Evolutionary conservation across 805 yeast genomes (phyloP), one percentile per base, ranked within the genome.

Genomic region (Candida succiphila): DNA sequence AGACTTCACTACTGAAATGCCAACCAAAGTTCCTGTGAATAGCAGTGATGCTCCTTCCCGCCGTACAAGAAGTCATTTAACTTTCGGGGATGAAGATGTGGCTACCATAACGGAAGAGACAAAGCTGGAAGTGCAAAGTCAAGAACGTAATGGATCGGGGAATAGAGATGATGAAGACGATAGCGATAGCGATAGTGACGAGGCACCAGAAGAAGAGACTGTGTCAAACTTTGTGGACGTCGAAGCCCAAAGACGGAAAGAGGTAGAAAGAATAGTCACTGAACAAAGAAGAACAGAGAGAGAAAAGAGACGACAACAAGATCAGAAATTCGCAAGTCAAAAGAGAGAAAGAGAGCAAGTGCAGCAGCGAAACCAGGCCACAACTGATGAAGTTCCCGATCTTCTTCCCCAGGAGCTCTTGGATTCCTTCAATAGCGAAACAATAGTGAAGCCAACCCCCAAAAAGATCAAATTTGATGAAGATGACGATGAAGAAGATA

Each of bases 201-300:
- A 66, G 16, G 73, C 75, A 1, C 76, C 77, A 33, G 74, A 68
- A 36, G 75, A 69, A 41, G 73, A 65, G 32, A 32, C 48, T 5
- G 28, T 51, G 10, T 32, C 32, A 8, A 17, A 2, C 5, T n/a
- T 17, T 6, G 24, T 22, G 17, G 24, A 20, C 7, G 8, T 12
- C 6, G 7, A 8, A 19, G 16, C 9, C n/a, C 8, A 19, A n/a
- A 27, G 21, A 22, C 15, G n/a, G 15, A 8, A 16, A 22, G 20
- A 12, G 4, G 27, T 19, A 21, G 25, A 21, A 21, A 13, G 22
- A 20, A 25, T 25, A 4, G 5, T 22, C 6, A 5, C 3, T 4
- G 21, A 21, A 13, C 21, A 17, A 33, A 33, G 17, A 22, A 27
- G 8, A 27, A 32, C 15, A 29, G 30, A 16, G 29, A 37, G 17